phyloP scores from a whole-genome alignment of 208 protist species.

The Leishmania tarentolae region DNA sequence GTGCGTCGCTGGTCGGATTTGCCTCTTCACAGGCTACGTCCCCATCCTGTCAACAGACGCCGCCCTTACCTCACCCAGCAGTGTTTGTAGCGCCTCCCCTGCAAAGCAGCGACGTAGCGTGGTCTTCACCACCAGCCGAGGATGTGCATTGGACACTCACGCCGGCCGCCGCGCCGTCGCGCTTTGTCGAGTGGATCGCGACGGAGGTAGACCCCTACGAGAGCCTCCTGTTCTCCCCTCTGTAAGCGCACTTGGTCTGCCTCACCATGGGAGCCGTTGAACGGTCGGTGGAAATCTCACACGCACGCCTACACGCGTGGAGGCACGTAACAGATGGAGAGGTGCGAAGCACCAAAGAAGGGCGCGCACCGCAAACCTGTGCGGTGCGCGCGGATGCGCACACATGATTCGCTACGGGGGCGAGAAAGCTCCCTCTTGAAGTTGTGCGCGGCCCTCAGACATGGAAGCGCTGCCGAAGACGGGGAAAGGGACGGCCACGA shows the following conservation, averaged over 20 bases:
- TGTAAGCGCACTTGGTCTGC: neutral
- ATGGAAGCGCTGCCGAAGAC: neutral
- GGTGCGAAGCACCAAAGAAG: neutral
- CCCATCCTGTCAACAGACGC: neutral
- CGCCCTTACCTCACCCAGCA: neutral
- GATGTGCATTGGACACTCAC: slow-evolving; percentile 18
- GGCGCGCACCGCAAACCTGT: too few species aligned
- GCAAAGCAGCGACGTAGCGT: neutral
- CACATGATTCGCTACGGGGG: neutral
- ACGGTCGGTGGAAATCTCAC: neutral
- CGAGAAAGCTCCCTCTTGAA: neutral
- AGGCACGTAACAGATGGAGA: neutral
- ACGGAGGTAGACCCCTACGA: slow-evolving; percentile 56
- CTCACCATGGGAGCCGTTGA: neutral
- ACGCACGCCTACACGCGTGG: too few species aligned
- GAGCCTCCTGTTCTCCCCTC: slow-evolving; percentile 35
- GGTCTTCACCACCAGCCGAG: neutral
- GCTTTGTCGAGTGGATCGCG: slow-evolving; percentile 64
- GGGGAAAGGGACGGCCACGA: neutral
- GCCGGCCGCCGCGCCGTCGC: slow-evolving; percentile 37
- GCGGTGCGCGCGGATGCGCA: neutral
- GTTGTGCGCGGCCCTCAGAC: neutral
- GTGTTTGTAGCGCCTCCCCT: neutral
- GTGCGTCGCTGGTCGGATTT: neutral
- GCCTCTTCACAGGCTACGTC: neutral